Evolutionary conservation across 2,329 filamentous ascomycete species (phyloP).

Genomic region (Microdochium bolleyi): DNA sequence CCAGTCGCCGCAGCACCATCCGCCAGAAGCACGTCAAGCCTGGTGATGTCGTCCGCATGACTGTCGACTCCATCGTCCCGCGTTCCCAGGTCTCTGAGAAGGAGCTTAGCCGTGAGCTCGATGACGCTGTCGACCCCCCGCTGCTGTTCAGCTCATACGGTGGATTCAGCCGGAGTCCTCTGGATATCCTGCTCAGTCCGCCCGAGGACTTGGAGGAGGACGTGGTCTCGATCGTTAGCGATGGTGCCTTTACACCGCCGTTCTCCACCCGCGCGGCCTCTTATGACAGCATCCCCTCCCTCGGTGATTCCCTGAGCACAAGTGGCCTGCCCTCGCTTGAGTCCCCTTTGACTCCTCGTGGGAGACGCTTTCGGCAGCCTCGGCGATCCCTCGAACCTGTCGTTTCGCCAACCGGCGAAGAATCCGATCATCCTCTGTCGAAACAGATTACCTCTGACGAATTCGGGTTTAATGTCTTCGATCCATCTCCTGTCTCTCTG

Average conservation of each 20-base stretch:
- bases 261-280: slow-evolving; percentile 49
- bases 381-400: slow-evolving; percentile 47
- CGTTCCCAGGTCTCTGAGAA: slow-evolving; percentile 49
- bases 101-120: slow-evolving; percentile 38
- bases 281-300: slow-evolving; percentile 52
- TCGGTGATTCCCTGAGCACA: slow-evolving; percentile 45
- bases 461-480: slow-evolving; percentile 40
- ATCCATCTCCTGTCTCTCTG: slow-evolving; percentile 17
- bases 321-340: slow-evolving; percentile 40
- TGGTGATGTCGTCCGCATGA: slow-evolving; percentile 26
- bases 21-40: slow-evolving; percentile 14
- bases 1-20: slow-evolving; percentile 27
- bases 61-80: slow-evolving; percentile 47
- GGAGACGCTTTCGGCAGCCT: slow-evolving; percentile 31
- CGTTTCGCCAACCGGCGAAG: slow-evolving; percentile 42
- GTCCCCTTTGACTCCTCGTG: slow-evolving; percentile 36
- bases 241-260: slow-evolving; percentile 43
- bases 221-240: slow-evolving; percentile 32
- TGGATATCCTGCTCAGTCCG: slow-evolving; percentile 52
- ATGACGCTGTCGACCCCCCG: slow-evolving; percentile 17
- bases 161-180: slow-evolving; percentile 35
- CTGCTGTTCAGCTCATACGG: slow-evolving; percentile 23
- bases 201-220: slow-evolving; percentile 50
- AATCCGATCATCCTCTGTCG: slow-evolving; percentile 40
- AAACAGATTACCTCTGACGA: slow-evolving; percentile 29